phyloP scores from a whole-genome alignment of 2,329 filamentous ascomycete species.

The Waltergamsia citrina region DNA sequence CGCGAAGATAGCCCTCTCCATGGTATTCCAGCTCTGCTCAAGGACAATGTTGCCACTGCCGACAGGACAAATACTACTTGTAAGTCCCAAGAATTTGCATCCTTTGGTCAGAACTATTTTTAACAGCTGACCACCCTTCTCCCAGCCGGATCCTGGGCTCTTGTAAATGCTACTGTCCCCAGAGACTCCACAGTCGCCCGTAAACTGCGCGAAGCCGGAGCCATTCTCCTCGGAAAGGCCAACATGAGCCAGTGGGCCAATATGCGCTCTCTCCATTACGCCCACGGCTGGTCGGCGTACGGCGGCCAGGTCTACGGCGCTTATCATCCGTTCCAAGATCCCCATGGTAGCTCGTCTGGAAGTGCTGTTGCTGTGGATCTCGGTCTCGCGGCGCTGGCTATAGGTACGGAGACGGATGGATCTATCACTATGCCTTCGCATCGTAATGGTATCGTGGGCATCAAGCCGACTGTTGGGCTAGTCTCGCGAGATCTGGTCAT shows the following conservation, averaged over 20 bases:
- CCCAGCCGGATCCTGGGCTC: slow-evolving; percentile 57
- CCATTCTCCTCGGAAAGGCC: slow-evolving; percentile 62
- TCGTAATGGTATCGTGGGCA: slow-evolving; percentile 58
- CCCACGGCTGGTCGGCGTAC: slow-evolving; percentile 55
- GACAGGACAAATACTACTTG: slow-evolving; percentile 69
- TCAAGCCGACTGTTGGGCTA: slow-evolving; percentile 68
- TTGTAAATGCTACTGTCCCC: slow-evolving; percentile 30
- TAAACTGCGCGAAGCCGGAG: slow-evolving; percentile 39
- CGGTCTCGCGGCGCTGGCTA: slow-evolving; percentile 52
- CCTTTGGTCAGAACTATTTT: no score
- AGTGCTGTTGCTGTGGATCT: slow-evolving; percentile 54
- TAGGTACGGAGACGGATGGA: slow-evolving; percentile 62
- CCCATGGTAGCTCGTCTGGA: slow-evolving; percentile 61
- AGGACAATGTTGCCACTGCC: slow-evolving; percentile 51
- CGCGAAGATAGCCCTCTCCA: slow-evolving; percentile 13
- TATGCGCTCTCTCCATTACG: slow-evolving; percentile 59
- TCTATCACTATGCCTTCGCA: slow-evolving; percentile 65
- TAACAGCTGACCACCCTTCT: no score
- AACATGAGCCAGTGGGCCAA: slow-evolving; percentile 66
- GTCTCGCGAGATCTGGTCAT: slow-evolving; percentile 56
- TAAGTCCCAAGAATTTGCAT: no score
- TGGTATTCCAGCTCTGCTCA: slow-evolving; percentile 13
- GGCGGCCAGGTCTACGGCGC: slow-evolving; percentile 56
- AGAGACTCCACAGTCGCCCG: not conserved
- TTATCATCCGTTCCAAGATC: slow-evolving; percentile 60